These are phyloP conservation scores for Lantana camara DNA, from an alignment of 257 asterid genomes.

Conservation along the genomic window DNA sequence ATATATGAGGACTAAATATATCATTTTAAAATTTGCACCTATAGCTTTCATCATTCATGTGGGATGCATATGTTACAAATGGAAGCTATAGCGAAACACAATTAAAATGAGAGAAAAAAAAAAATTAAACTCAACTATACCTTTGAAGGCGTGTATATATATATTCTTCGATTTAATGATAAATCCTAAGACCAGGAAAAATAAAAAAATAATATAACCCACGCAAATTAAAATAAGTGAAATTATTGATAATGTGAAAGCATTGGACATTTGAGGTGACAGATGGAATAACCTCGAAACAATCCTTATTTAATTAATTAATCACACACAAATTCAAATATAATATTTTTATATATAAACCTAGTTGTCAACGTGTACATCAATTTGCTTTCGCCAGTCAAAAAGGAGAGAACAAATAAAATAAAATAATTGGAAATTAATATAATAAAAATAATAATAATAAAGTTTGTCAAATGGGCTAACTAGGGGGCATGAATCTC, in stretches of 20 bases:
- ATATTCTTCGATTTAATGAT: no score
- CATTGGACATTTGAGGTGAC: conserved; percentile 39
- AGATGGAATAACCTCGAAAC: conserved; percentile 29
- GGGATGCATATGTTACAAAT: no score
- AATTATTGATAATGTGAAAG: conserved; percentile 21
- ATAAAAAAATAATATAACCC: no score
- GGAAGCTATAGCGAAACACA: no score
- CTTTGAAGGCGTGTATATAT: no score
- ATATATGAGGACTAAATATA: no score
- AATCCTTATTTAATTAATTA: not conserved
- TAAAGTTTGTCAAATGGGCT: no score
- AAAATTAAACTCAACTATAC: no score
- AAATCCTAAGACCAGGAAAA: no score
- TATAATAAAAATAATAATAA: not conserved
- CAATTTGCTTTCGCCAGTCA: conserved; percentile 32
- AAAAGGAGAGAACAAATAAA: conserved; percentile 22
- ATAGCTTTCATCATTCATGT: no score
- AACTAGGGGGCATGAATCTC: not conserved
- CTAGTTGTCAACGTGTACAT: conserved; percentile 27
- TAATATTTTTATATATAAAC: not conserved
- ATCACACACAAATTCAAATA: not conserved
- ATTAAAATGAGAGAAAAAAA: no score
- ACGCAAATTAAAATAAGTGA: not conserved
- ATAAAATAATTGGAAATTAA: not conserved
- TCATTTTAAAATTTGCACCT: no score